A percentile compares a stretch with the other conserved stretches of the same genome.
Conservation (phyloP, 768 basidiomycete species). For the Rhizopogon vinicolor region DNA sequence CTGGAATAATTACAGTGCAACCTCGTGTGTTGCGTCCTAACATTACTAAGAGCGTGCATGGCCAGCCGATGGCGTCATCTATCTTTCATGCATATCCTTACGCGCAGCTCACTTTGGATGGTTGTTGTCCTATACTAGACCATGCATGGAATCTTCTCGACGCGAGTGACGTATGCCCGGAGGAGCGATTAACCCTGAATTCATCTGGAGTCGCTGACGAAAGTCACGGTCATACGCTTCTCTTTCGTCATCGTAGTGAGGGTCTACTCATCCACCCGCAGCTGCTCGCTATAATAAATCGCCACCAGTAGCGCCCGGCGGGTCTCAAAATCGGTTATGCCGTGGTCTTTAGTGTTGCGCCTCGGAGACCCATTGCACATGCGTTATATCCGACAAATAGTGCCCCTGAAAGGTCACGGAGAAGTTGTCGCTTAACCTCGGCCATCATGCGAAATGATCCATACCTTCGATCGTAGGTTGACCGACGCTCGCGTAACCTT, state of each 20-base stretch:
- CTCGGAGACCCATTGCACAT: too few relatives aligned
- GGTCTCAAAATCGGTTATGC: too few relatives aligned
- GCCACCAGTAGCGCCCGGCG: too few relatives aligned
- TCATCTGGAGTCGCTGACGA: not conserved
- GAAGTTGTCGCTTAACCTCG: too few relatives aligned
- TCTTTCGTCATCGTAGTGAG: not conserved
- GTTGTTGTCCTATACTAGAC: not conserved
- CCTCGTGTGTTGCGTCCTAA: not conserved
- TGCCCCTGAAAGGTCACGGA: too few relatives aligned
- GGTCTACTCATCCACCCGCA: not conserved
- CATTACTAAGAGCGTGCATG: not conserved
- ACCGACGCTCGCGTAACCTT: too few relatives aligned
- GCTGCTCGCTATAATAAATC: too few relatives aligned
- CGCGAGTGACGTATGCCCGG: not conserved
- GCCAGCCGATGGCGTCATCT: not conserved
- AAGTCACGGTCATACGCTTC: not conserved
- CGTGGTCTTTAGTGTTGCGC: too few relatives aligned
- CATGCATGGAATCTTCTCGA: not conserved
- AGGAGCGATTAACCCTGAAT: not conserved
- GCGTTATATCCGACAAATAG: too few relatives aligned
- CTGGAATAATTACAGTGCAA: not conserved
- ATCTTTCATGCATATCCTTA: not conserved
- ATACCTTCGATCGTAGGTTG: too few relatives aligned
- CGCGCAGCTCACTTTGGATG: not conserved
- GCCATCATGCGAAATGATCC: too few relatives aligned